Conservation (phyloP, 768 basidiomycete species). For the Pleurotus djamor region DNA sequence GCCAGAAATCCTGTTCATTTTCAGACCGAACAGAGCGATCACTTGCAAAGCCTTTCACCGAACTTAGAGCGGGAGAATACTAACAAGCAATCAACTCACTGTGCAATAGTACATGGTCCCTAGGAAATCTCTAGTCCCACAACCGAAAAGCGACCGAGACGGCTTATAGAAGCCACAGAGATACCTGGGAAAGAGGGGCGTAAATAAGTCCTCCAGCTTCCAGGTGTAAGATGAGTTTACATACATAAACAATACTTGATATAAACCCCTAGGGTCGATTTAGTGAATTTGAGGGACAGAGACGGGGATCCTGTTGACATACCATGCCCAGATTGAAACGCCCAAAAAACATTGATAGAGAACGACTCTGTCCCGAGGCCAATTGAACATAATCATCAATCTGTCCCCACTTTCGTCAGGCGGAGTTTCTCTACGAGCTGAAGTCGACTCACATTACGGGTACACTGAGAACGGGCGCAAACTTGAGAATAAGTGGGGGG, state of each 20-base stretch:
- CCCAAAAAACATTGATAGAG: slow-evolving; percentile 63
- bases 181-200: slow-evolving; percentile 19
- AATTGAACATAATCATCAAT: slow-evolving; percentile 68
- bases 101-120: slow-evolving; percentile 47
- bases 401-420: not conserved
- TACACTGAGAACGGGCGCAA: slow-evolving; percentile 58
- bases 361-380: slow-evolving; percentile 57
- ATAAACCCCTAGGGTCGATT: slow-evolving; percentile 49
- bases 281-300: slow-evolving; percentile 10
- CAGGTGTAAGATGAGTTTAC: slow-evolving; percentile 10
- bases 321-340: slow-evolving; percentile 67
- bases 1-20: slow-evolving; percentile 65
- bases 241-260: slow-evolving; percentile 56
- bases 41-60: slow-evolving; percentile 46
- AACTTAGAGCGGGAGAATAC: slow-evolving; percentile 1
- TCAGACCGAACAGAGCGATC: slow-evolving; percentile 70
- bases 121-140: slow-evolving; percentile 43
- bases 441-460: slow-evolving; percentile 46
- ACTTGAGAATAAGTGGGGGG: slow-evolving; percentile 20
- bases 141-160: slow-evolving; percentile 21
- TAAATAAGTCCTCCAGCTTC: not conserved
- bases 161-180: slow-evolving; percentile 38
- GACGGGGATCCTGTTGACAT: not conserved
- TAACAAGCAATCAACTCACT: slow-evolving; percentile 18
- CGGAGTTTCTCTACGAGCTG: not conserved